Evolutionary conservation across 2,329 filamentous ascomycete genomes (phyloP).

Genomic region (Diaporthe citriasiana): DNA sequence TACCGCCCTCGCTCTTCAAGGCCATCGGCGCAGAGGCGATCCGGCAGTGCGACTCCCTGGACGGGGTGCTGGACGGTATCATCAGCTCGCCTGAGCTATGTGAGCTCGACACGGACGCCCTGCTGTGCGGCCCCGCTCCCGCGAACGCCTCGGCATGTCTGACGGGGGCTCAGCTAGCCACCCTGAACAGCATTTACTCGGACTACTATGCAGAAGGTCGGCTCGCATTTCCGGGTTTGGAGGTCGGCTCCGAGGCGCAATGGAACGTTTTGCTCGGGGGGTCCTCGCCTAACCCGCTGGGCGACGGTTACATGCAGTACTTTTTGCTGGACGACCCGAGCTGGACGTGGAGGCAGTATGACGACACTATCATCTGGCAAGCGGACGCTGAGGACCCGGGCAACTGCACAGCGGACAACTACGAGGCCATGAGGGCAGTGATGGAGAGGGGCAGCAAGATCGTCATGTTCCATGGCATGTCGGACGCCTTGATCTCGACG

Average conservation of each 20-base stretch:
- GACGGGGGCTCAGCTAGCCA: constrained; percentile 52
- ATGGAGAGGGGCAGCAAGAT: constrained; percentile 56
- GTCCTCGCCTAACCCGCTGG: constrained; percentile 44
- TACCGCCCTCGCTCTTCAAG: constrained; percentile 57
- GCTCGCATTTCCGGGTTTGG: constrained; percentile 54
- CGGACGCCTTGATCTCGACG: constrained; percentile 54
- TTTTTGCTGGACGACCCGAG: constrained; percentile 49
- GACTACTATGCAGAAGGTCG: constrained; percentile 43
- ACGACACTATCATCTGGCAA: constrained; percentile 46
- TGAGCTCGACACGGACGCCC: constrained; percentile 49
- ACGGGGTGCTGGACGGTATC: constrained; percentile 58
- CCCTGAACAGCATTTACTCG: constrained; percentile 49
- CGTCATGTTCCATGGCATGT: constrained; percentile 58
- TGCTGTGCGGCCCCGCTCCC: constrained; percentile 46
- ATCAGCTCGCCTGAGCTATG: constrained; percentile 49
- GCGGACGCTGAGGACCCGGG: constrained; percentile 49
- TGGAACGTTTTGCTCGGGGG: constrained; percentile 46
- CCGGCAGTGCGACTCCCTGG: constrained; percentile 56
- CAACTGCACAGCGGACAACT: constrained; percentile 48
- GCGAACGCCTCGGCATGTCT: constrained; percentile 38
- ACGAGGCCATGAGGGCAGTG: constrained; percentile 49
- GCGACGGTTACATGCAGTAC: constrained; percentile 47
- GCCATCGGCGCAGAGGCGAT: constrained; percentile 56
- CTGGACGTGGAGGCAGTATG: constrained; percentile 51
- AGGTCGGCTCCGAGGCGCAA: constrained; percentile 59